Conservation (phyloP, 2,329 filamentous ascomycete genomes). For the Camptophora hylomeconis region DNA sequence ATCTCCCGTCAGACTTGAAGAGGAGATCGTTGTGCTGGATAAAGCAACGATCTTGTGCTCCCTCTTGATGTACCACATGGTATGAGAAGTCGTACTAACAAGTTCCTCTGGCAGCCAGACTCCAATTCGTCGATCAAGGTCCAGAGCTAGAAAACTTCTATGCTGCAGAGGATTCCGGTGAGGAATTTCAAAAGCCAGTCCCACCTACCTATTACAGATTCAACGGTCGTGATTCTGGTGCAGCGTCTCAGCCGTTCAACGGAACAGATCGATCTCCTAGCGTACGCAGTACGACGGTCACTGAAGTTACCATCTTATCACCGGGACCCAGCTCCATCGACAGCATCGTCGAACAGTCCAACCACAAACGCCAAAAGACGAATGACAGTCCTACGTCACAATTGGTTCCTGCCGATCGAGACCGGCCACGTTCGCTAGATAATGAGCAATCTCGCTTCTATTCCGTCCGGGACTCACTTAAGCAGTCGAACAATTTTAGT, state of each 20-base stretch:
- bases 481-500: not conserved
- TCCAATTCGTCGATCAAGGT: slow-evolving; percentile 17
- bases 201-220: slow-evolving; percentile 7
- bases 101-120: slow-evolving; percentile 9
- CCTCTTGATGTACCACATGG: not conserved
- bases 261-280: slow-evolving; percentile 7
- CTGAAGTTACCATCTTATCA: slow-evolving; percentile 8
- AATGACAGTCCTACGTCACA: slow-evolving; percentile 8
- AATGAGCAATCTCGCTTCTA: slow-evolving; percentile 12
- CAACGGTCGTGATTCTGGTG: slow-evolving; percentile 3
- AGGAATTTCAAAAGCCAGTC: slow-evolving; percentile 6
- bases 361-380: slow-evolving; percentile 9
- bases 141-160: slow-evolving; percentile 18
- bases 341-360: slow-evolving; percentile 7
- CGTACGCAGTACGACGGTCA: slow-evolving; percentile 5
- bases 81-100: not conserved
- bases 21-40: too few relatives aligned
- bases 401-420: not conserved
- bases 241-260: slow-evolving; percentile 4
- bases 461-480: slow-evolving; percentile 3
- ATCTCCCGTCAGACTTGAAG: too few relatives aligned
- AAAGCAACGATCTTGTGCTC: too few relatives aligned
- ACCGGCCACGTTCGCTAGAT: slow-evolving; percentile 10
- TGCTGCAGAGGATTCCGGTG: slow-evolving; percentile 11
- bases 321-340: slow-evolving; percentile 5